phyloP scores from a whole-genome alignment of 2,329 filamentous ascomycete genomes.

The Curvularia lunata region DNA sequence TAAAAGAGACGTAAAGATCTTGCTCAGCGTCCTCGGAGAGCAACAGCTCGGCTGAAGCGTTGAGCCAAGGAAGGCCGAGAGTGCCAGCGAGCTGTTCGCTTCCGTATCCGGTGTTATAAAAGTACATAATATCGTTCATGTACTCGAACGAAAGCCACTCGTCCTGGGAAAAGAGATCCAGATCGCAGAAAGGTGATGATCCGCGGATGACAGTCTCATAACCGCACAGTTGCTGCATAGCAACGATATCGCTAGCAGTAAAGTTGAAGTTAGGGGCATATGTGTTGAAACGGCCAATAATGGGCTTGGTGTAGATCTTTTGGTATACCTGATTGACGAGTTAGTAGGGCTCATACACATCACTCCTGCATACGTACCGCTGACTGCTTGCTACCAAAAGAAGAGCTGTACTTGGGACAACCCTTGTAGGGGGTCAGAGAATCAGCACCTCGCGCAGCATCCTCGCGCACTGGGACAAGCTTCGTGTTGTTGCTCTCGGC shows the following conservation, averaged over 20 bases:
- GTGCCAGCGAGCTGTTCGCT: constrained; percentile 59
- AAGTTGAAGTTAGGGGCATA: constrained; percentile 67
- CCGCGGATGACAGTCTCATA: constrained; percentile 70
- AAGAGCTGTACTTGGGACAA: constrained; percentile 67
- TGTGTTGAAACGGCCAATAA: constrained; percentile 63
- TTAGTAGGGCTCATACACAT: neutral
- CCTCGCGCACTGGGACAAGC: constrained; percentile 63
- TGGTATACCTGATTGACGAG: constrained; percentile 46
- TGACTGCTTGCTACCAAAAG: constrained; percentile 63
- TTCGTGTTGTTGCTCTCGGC: constrained; percentile 60
- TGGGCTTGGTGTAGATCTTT: constrained; percentile 65
- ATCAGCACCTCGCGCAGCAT: constrained; percentile 63
- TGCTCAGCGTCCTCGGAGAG: constrained; percentile 57
- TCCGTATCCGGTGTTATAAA: constrained; percentile 71
- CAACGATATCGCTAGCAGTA: constrained; percentile 66
- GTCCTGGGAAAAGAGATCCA: constrained; percentile 64
- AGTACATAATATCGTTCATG: constrained; percentile 67
- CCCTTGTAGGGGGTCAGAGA: constrained; percentile 68
- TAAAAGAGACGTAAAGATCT: constrained; percentile 72
- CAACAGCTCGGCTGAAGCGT: constrained; percentile 61
- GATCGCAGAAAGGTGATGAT: constrained; percentile 66
- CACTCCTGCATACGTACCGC: constrained; percentile 28
- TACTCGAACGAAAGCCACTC: constrained; percentile 74
- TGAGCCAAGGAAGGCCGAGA: constrained; percentile 71
- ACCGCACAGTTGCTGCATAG: constrained; percentile 70